Conservation (phyloP, 306 rosid genomes). For the Sechiopsis laciniata region DNA sequence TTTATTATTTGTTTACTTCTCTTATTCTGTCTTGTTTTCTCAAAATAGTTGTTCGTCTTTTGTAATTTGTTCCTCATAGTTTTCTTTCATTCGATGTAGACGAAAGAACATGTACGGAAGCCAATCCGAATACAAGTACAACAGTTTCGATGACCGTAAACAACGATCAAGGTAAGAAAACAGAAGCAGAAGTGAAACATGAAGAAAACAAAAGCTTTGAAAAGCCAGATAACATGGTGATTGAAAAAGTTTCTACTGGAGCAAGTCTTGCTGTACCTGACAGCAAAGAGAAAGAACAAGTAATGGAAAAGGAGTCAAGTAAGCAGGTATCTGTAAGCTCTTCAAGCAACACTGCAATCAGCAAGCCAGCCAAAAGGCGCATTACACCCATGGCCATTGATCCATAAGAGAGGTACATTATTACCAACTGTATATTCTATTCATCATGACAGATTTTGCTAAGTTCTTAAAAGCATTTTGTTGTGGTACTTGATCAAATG, state of each 20-base stretch:
- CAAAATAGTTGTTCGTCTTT: not conserved
- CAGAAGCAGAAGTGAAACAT: conserved; percentile 32
- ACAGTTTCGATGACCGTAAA: conserved; percentile 24
- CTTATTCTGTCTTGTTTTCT: not conserved
- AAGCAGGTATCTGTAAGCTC: conserved; percentile 29
- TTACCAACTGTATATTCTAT: conserved; percentile 23
- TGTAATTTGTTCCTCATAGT: not conserved
- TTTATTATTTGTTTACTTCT: not conserved
- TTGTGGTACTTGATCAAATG: conserved; percentile 2
- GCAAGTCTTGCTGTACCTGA: not conserved
- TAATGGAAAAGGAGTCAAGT: conserved; percentile 32
- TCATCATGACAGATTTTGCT: conserved; percentile 3
- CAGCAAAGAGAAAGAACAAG: conserved; percentile 1
- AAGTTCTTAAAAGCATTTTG: not conserved
- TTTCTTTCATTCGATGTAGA: conserved; percentile 32
- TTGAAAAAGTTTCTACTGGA: not conserved
- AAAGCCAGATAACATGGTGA: conserved; percentile 1
- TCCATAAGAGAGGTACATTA: conserved; percentile 23
- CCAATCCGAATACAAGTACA: conserved; percentile 25
- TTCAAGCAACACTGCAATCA: conserved; percentile 12
- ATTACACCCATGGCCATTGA: conserved; percentile 49
- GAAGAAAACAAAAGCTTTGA: conserved; percentile 3
- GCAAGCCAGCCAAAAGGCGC: conserved; percentile 42
- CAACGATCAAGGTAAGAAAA: conserved; percentile 22
- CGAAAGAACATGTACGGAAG: conserved; percentile 27